Percentiles rank a stretch among this genome's conserved stretches.
phyloP scores from a whole-genome alignment of 192 early-diverging fungal genomes.

The Bifiguratus adelaidae region DNA sequence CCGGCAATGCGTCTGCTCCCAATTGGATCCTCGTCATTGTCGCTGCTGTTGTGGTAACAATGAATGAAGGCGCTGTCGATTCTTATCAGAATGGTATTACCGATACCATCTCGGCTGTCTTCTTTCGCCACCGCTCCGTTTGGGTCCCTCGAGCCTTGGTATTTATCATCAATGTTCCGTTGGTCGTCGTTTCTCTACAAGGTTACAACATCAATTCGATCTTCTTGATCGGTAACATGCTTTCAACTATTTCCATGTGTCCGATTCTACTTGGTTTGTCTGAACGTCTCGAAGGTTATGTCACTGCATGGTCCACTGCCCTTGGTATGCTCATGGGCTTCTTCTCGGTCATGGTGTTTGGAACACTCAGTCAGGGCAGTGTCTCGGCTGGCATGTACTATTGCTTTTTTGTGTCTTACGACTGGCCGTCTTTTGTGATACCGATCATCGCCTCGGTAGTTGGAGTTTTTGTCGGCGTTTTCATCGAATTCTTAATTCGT shows the following conservation, averaged over 20 bases:
- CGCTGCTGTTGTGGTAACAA: conserved; percentile 43
- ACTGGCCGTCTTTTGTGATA: conserved; percentile 23
- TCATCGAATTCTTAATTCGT: conserved; percentile 12
- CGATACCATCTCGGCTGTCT: conserved; percentile 45
- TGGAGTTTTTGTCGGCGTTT: conserved; percentile 13
- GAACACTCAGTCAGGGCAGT: conserved; percentile 16
- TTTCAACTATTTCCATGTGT: conserved; percentile 42
- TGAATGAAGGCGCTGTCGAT: conserved; percentile 56
- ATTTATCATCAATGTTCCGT: conserved; percentile 23
- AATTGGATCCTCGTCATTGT: conserved; percentile 49
- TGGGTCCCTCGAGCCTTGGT: conserved; percentile 24
- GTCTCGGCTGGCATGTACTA: conserved; percentile 17
- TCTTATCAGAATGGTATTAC: conserved; percentile 61
- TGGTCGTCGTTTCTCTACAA: conserved; percentile 39
- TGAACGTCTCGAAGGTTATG: conserved; percentile 21
- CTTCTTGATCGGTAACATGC: conserved; percentile 49
- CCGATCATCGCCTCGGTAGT: conserved; percentile 16
- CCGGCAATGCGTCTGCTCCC: conserved; percentile 20
- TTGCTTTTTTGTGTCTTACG: conserved; percentile 16
- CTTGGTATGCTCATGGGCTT: conserved; percentile 19
- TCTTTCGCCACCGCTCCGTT: conserved; percentile 24
- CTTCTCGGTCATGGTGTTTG: conserved; percentile 20
- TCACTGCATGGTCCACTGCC: conserved; percentile 18
- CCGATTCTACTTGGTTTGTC: conserved; percentile 43
- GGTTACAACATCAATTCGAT: conserved; percentile 47